Evolutionary conservation across 768 basidiomycete genomes (phyloP).

Genomic region (Trametes villosa): DNA sequence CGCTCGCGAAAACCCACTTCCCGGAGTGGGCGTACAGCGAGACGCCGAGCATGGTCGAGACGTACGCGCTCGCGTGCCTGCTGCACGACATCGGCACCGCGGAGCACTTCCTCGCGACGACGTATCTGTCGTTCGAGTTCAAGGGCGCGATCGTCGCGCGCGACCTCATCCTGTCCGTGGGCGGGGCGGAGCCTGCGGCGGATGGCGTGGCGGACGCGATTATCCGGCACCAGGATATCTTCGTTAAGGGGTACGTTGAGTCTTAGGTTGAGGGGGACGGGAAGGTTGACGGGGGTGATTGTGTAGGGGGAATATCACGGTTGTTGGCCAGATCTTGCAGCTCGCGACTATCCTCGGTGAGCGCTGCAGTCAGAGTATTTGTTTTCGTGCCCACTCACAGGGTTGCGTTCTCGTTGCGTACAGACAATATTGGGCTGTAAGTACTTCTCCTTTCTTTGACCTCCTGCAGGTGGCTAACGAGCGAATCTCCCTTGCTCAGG

Average conservation of each 20-base stretch:
- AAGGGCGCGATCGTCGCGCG: conserved; percentile 57
- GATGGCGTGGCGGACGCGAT: conserved; percentile 57
- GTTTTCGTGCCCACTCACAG: neutral
- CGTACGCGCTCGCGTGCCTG: conserved; percentile 55
- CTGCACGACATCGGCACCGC: conserved; percentile 59
- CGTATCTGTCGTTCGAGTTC: conserved; percentile 62
- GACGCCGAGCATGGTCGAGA: conserved; percentile 36
- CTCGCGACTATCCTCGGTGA: conserved; percentile 52
- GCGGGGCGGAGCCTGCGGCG: conserved; percentile 52
- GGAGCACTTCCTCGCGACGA: conserved; percentile 50
- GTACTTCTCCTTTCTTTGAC: conserved; percentile 12
- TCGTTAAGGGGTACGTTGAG: conserved; percentile 46
- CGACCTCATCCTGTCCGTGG: conserved; percentile 47
- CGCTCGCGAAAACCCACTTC: conserved; percentile 51
- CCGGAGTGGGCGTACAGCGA: conserved; percentile 49
- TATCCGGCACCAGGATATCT: conserved; percentile 50
- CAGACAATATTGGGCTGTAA: conserved; percentile 53
- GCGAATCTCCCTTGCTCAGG: conserved; percentile 27
- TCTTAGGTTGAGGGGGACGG: neutral
- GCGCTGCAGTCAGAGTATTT: neutral
- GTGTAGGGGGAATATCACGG: conserved; percentile 51
- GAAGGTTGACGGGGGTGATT: neutral
- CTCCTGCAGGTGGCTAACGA: neutral
- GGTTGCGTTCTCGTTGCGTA: neutral
- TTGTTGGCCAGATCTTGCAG: conserved; percentile 54